Evolutionary conservation across 148 eudicot genomes (phyloP).

Genomic region (Fagopyrum esculentum): DNA sequence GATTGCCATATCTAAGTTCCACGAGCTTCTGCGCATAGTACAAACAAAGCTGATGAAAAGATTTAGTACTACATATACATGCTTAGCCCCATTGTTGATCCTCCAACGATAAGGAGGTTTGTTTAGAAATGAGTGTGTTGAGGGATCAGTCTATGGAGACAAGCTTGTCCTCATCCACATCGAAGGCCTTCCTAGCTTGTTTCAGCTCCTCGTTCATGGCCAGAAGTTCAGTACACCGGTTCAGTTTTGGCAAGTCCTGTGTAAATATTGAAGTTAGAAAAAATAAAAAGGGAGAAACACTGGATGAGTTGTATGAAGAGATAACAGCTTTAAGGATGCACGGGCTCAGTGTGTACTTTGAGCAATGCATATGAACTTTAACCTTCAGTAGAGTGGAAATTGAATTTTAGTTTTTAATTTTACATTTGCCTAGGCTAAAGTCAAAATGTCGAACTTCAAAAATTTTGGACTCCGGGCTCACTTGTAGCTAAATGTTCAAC

Average conservation of each 20-base stretch:
- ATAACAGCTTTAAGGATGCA: background rate
- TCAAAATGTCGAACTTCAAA: background rate
- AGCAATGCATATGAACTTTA: background rate
- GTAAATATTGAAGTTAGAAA: background rate
- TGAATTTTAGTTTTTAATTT: background rate
- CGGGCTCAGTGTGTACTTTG: background rate
- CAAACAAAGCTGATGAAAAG: no score
- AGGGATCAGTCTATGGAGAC: background rate
- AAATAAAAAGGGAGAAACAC: background rate
- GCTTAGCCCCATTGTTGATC: background rate
- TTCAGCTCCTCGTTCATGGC: slow-evolving; percentile 95
- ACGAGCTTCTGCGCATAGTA: no score
- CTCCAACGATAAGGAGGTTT: background rate
- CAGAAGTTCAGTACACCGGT: slow-evolving; percentile 72
- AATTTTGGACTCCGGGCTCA: background rate
- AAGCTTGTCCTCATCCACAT: slow-evolving; percentile 8
- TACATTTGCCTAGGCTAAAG: background rate
- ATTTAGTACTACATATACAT: no score
- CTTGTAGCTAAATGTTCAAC: no score
- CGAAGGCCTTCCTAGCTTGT: slow-evolving; percentile 94
- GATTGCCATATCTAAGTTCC: no score
- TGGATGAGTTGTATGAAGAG: no score
- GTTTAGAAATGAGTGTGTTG: background rate
- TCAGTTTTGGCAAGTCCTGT: slow-evolving; percentile 81
- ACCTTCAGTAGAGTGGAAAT: background rate